These are phyloP conservation scores for Leishmania tarentolae DNA, from an alignment of 208 protist species.

Conservation along the genomic window DNA sequence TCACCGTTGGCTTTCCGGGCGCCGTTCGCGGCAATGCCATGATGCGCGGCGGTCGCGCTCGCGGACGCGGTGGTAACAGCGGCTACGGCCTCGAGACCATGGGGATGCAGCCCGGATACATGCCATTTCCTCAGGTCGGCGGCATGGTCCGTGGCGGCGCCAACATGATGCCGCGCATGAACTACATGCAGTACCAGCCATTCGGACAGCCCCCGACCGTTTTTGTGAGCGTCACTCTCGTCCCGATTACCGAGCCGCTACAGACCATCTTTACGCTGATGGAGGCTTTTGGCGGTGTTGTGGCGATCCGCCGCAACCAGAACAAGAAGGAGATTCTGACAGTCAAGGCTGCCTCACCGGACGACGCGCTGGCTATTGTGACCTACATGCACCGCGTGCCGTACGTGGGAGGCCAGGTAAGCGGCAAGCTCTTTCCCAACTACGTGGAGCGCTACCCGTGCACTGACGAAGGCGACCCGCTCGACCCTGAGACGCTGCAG, in stretches of 20 bases:
- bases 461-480: slow-evolving; percentile 84
- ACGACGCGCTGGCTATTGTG: slow-evolving; percentile 77
- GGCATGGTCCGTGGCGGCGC: slow-evolving; percentile 31
- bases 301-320: slow-evolving; percentile 88
- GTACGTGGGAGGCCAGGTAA: slow-evolving; percentile 79
- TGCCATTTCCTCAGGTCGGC: slow-evolving; percentile 17
- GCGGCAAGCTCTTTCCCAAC: slow-evolving; percentile 82
- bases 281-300: slow-evolving; percentile 84
- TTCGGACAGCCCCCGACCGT: slow-evolving; percentile 50
- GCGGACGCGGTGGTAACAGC: slow-evolving; percentile 34
- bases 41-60: slow-evolving; percentile 32
- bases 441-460: slow-evolving; percentile 87
- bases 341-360: slow-evolving; percentile 81
- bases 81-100: slow-evolving; percentile 52
- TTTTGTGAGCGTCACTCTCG: slow-evolving; percentile 78
- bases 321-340: slow-evolving; percentile 89
- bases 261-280: slow-evolving; percentile 83
- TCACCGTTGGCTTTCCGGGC: slow-evolving; percentile 24
- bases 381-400: slow-evolving; percentile 79
- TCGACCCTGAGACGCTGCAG: slow-evolving; percentile 71
- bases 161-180: slow-evolving; percentile 49
- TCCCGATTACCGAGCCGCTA: slow-evolving; percentile 79
- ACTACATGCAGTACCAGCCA: slow-evolving; percentile 33
- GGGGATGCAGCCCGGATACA: slow-evolving; percentile 15
- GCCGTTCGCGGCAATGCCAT: slow-evolving; percentile 18